A percentile compares a stretch with the other conserved stretches of the same genome.
Conservation (phyloP, 371 early-diverging fungal species). For the Mortierella sp. region DNA sequence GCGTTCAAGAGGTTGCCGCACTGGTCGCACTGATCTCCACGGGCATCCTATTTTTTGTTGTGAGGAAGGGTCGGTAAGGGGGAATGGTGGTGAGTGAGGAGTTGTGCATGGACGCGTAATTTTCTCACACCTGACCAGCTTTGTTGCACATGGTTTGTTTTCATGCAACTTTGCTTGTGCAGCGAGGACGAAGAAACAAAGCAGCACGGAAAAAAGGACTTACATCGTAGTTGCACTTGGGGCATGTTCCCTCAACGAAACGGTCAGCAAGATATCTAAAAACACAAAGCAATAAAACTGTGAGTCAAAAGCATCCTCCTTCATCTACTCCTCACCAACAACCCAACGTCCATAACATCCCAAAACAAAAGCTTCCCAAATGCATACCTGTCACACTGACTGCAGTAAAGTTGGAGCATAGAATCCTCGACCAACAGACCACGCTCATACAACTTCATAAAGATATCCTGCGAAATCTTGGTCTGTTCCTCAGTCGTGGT, state of each 20-base stretch:
- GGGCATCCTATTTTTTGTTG: conserved; percentile 77
- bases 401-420: conserved; percentile 96
- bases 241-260: conserved; percentile 98
- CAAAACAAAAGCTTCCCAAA: background rate
- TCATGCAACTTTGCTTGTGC: background rate
- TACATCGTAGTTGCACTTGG: conserved; percentile 87
- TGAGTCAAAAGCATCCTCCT: background rate
- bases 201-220: background rate
- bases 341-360: background rate
- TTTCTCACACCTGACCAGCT: conserved; percentile 1
- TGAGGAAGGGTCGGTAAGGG: background rate
- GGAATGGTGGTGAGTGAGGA: background rate
- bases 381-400: conserved; percentile 80
- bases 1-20: conserved; percentile 96
- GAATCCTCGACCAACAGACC: conserved; percentile 83
- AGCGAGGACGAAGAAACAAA: background rate
- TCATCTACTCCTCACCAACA: background rate
- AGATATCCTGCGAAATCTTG: conserved; percentile 95
- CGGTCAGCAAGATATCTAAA: conserved; percentile 98
- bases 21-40: conserved; percentile 99
- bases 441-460: conserved; percentile 83
- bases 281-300: background rate
- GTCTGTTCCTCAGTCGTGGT: conserved; percentile 95
- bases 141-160: background rate
- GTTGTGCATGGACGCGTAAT: background rate